Percentiles rank a stretch among this genome's conserved stretches.
Conservation (phyloP, 1,284 basidiomycete species). For the Boletus albobrunnescens region DNA sequence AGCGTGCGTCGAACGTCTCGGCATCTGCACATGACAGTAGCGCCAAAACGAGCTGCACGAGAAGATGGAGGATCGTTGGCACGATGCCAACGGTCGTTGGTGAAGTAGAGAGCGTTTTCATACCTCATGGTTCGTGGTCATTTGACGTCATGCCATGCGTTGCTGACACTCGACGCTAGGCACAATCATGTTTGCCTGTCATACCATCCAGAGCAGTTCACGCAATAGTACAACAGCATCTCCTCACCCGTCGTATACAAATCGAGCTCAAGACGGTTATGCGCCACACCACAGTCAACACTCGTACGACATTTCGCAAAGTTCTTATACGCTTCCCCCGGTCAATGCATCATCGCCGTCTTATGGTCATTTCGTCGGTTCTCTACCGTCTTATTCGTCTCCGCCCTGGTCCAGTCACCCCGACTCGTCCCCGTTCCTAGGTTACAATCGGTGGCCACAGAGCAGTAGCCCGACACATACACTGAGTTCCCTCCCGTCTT, state of each 20-base stretch:
- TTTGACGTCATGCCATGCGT: slow-evolving; percentile 35
- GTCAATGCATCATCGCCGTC: slow-evolving; percentile 28
- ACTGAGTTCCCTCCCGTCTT: slow-evolving; percentile 25
- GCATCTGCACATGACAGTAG: slow-evolving; percentile 58
- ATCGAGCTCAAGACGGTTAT: slow-evolving; percentile 37
- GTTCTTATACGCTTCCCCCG: slow-evolving; percentile 33
- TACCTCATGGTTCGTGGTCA: slow-evolving; percentile 77
- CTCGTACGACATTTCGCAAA: slow-evolving; percentile 29
- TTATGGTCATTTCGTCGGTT: slow-evolving; percentile 24
- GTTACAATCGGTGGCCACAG: slow-evolving; percentile 41
- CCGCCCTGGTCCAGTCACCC: slow-evolving; percentile 45
- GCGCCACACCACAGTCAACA: slow-evolving; percentile 38
- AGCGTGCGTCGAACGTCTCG: slow-evolving; percentile 76
- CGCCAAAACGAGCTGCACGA: slow-evolving; percentile 89
- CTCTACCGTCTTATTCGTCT: slow-evolving; percentile 42
- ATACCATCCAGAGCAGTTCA: slow-evolving; percentile 44
- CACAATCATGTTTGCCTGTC: slow-evolving; percentile 79
- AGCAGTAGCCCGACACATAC: slow-evolving; percentile 37
- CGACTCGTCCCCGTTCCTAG: slow-evolving; percentile 36
- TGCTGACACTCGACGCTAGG: slow-evolving; percentile 44
- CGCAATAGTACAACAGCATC: slow-evolving; percentile 20
- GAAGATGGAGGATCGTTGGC: slow-evolving; percentile 83
- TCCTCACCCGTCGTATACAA: slow-evolving; percentile 28
- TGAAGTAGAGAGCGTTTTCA: slow-evolving; percentile 86
- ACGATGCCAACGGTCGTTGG: slow-evolving; percentile 60